Evolutionary conservation across 2,329 filamentous ascomycete species (phyloP).

Genomic region (Penicillium sp.): DNA sequence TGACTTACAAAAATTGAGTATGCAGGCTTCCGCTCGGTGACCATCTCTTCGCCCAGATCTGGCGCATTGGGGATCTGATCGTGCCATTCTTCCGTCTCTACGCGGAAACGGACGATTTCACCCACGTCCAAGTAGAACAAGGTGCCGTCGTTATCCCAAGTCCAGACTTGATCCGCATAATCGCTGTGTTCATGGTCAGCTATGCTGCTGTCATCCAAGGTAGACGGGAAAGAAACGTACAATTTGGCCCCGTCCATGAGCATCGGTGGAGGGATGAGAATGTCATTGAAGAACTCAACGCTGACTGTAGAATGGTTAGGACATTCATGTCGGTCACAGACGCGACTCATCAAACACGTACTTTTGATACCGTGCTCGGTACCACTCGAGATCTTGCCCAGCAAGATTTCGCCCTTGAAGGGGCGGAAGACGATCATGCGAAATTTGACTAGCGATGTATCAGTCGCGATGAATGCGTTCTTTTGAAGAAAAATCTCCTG

Average conservation of each 20-base stretch:
- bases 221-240: conserved; percentile 43
- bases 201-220: conserved; percentile 6
- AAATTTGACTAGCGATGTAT: conserved; percentile 65
- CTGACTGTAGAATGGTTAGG: conserved; percentile 49
- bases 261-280: conserved; percentile 69
- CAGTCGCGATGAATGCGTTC: neutral
- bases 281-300: conserved; percentile 90
- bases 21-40: conserved; percentile 53
- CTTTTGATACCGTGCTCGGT: conserved; percentile 66
- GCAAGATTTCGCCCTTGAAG: conserved; percentile 88
- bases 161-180: conserved; percentile 70
- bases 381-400: conserved; percentile 73
- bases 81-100: conserved; percentile 84
- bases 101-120: conserved; percentile 79
- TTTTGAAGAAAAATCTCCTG: no score
- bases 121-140: conserved; percentile 83
- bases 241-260: conserved; percentile 72
- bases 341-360: conserved; percentile 25
- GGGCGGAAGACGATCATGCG: conserved; percentile 89
- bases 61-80: conserved; percentile 73
- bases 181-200: conserved; percentile 48
- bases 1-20: conserved; percentile 41
- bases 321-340: neutral
- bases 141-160: conserved; percentile 69
- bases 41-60: conserved; percentile 55